A percentile compares a stretch with the other conserved stretches of the same genome.
These are phyloP conservation scores for Hexamita inflata DNA, from an alignment of 208 protist genomes.

Conservation along the genomic window DNA sequence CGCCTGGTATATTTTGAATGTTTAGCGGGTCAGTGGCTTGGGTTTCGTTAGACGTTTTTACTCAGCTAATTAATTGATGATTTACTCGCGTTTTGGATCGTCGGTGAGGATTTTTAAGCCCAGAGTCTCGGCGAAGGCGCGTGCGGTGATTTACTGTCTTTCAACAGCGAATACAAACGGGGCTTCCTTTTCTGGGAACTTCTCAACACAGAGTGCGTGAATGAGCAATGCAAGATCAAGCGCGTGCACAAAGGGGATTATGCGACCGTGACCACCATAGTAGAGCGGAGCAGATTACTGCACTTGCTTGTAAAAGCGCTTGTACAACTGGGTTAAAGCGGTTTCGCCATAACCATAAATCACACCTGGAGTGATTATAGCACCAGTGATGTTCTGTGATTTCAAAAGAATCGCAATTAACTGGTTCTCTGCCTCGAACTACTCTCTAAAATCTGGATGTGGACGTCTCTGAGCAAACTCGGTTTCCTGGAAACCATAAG, in stretches of 20 bases:
- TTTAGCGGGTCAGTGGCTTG: conserved; percentile 2
- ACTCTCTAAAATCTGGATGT: neutral
- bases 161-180: conserved; percentile 25
- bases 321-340: neutral
- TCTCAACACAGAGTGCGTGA: neutral
- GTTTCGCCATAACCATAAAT: conserved; percentile 28
- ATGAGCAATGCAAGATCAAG: conserved; percentile 12
- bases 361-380: conserved; percentile 7
- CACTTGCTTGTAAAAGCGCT: neutral
- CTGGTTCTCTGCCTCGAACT: neutral
- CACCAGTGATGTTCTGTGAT: neutral
- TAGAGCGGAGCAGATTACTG: neutral
- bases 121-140: neutral
- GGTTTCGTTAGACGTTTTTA: neutral
- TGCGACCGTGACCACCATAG: conserved; percentile 14
- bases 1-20: neutral
- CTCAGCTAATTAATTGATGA: neutral
- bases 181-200: neutral
- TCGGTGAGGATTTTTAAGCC: neutral
- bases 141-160: neutral
- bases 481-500: neutral
- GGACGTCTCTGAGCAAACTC: neutral
- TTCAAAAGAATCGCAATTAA: neutral
- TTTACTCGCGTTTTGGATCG: conserved; percentile 13
- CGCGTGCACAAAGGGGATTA: neutral